These are phyloP conservation scores for Rhizopus arrhizus DNA, from an alignment of 371 early-diverging fungal species.

Conservation along the genomic window DNA sequence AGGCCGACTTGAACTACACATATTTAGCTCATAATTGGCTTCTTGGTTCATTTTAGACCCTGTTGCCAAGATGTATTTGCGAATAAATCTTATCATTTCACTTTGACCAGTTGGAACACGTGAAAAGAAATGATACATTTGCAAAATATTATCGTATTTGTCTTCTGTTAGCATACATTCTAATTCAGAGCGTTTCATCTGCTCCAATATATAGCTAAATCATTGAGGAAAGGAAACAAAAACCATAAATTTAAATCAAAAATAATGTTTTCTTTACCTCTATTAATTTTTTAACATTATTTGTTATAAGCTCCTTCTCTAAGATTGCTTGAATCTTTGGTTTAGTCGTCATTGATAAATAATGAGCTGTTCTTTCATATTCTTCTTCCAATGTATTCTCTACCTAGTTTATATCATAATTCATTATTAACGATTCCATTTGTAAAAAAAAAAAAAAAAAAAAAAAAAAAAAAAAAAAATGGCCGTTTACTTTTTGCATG, in stretches of 20 bases:
- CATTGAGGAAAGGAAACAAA: too few species aligned
- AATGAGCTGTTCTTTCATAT: conserved; percentile 65
- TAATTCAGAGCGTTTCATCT: conserved; percentile 85
- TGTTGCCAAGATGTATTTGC: conserved; percentile 63
- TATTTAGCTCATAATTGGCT: conserved; percentile 47
- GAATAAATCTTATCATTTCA: conserved; percentile 67
- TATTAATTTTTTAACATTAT: conserved; percentile 73
- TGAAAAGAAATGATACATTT: conserved; percentile 79
- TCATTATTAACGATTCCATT: too few species aligned
- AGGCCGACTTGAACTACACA: conserved; percentile 37
- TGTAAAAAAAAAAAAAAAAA: too few species aligned
- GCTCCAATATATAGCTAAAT: background rate
- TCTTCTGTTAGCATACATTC: conserved; percentile 69
- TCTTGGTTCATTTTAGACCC: conserved; percentile 70
- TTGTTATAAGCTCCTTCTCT: conserved; percentile 74
- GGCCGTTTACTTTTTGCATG: conserved; percentile 77
- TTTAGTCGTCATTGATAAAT: conserved; percentile 65
- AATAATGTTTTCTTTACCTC: conserved; percentile 52
- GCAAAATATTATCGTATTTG: conserved; percentile 67
- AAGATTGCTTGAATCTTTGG: conserved; percentile 71
- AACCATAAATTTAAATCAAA: too few species aligned
- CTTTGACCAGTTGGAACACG: conserved; percentile 70
- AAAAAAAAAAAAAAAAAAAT: too few species aligned
- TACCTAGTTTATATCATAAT: conserved; percentile 43
- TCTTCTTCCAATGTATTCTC: conserved; percentile 77